phyloP scores from a whole-genome alignment of 441 rosid species.

The Macaranga tanarius region DNA sequence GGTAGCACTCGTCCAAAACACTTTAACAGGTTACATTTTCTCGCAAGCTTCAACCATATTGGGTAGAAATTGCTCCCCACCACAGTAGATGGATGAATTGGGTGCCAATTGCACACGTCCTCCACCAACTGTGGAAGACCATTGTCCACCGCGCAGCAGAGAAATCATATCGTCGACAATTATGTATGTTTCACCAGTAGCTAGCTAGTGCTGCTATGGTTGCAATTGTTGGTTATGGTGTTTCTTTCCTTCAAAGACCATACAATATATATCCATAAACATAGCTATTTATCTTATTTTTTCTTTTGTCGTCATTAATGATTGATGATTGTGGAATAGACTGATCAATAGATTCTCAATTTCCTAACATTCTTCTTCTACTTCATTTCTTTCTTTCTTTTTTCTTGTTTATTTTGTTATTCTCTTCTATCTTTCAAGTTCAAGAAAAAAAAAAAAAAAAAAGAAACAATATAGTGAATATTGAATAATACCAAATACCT shows the following conservation, averaged over 20 bases:
- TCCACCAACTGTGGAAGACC: neutral
- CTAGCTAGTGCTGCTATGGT: neutral
- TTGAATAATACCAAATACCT: no score
- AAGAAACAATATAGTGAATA: no score
- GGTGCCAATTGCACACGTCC: neutral
- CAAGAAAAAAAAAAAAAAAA: no score
- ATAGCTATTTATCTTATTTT: neutral
- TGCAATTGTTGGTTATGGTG: neutral
- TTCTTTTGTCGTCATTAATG: neutral
- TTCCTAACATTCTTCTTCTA: no score
- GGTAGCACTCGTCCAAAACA: constrained; percentile 14
- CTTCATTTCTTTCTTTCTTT: no score
- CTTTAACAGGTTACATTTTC: neutral
- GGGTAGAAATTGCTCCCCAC: neutral
- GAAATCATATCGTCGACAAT: no score
- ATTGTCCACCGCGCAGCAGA: neutral
- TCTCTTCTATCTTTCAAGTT: no score
- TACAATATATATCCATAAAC: neutral
- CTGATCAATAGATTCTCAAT: no score
- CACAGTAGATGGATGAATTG: neutral
- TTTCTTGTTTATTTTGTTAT: no score
- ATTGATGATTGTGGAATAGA: neutral
- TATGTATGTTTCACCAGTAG: no score
- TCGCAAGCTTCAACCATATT: constrained; percentile 10
- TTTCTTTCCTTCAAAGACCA: neutral